Evolutionary conservation across 2,329 filamentous ascomycete species (phyloP), one percentile per base, ranked within the genome.

Genomic region (Fusarium veterinarium): DNA sequence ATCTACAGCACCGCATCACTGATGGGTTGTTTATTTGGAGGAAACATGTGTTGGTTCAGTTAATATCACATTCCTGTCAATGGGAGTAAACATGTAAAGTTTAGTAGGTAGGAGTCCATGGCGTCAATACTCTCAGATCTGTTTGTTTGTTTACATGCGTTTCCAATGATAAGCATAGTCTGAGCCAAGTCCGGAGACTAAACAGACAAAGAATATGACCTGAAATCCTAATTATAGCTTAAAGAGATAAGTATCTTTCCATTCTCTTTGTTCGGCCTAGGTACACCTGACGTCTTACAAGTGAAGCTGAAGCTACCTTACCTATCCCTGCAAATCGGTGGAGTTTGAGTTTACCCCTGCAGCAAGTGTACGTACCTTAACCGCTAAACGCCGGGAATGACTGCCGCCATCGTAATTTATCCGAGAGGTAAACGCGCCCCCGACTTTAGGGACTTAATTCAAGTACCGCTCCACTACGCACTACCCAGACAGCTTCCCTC

Each of bases 321-420:
- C 31, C 12, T 44, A 55, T 42, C 44, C 66, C 55, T 71, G 66
- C 12, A 58, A 46, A n/a, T 33, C n/a, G 17, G 28, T 28, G 49
- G 57, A 35, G 49, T 58, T 42, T 58, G 52, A 64, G 45, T 64
- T 69, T 64, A 48, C 64, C 64, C 67, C 63, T 70, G 53, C 52
- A 67, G 64, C 17, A 23, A 37, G 0, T 52, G 42, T 72, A 75
- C 74, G 65, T 76, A 73, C 62, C 38, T 56, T 44, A 31, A 20
- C 28, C 59, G 46, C 67, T 66, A 72, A 59, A 55, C 67, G 67
- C 72, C 62, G 44, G 56, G 64, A 57, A 58, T 57, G 67, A 64
- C 60, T 73, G 71, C 61, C 71, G 72, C 76, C 71, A 69, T 77
- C 68, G 76, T 70, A 76, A 75, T 78, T 78, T 78, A 77, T 76